Evolutionary conservation across 805 yeast species (phyloP).

Genomic region (Starmerella sirachaensis): DNA sequence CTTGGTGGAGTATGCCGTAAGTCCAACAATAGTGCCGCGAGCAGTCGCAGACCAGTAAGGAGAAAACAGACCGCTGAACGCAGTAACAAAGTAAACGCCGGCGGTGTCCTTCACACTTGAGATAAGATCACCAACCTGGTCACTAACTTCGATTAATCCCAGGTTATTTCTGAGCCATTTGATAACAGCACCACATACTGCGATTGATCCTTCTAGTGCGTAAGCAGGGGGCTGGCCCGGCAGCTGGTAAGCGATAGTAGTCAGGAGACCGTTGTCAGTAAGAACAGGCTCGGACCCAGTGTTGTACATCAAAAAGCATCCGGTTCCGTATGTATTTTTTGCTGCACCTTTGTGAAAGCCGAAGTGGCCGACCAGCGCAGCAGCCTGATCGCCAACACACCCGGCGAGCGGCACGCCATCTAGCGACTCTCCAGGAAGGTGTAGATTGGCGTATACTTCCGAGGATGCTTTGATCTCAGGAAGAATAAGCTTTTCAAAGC

Average conservation of each 20-base stretch:
- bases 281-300: conserved; percentile 65
- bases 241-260: conserved; percentile 86
- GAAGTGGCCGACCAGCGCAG: conserved; percentile 85
- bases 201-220: conserved; percentile 90
- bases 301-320: conserved; percentile 80
- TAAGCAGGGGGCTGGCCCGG: conserved; percentile 63
- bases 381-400: conserved; percentile 87
- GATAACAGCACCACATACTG: conserved; percentile 89
- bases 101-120: conserved; percentile 69
- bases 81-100: conserved; percentile 91
- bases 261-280: conserved; percentile 69
- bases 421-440: conserved; percentile 44
- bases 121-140: conserved; percentile 85
- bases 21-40: conserved; percentile 84
- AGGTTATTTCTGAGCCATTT: conserved; percentile 91
- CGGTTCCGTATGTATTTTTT: conserved; percentile 94
- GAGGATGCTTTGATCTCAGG: conserved; percentile 75
- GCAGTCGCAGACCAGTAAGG: conserved; percentile 94
- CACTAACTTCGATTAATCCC: conserved; percentile 65
- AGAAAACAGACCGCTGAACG: conserved; percentile 85
- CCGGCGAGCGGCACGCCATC: conserved; percentile 69
- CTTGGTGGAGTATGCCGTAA: conserved; percentile 85
- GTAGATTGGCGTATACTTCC: conserved; percentile 63
- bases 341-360: conserved; percentile 78
- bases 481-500: conserved; percentile 55